These are phyloP conservation scores for Cystofilobasidium bisporidii DNA, from an alignment of 768 basidiomycete species.

Conservation along the genomic window DNA sequence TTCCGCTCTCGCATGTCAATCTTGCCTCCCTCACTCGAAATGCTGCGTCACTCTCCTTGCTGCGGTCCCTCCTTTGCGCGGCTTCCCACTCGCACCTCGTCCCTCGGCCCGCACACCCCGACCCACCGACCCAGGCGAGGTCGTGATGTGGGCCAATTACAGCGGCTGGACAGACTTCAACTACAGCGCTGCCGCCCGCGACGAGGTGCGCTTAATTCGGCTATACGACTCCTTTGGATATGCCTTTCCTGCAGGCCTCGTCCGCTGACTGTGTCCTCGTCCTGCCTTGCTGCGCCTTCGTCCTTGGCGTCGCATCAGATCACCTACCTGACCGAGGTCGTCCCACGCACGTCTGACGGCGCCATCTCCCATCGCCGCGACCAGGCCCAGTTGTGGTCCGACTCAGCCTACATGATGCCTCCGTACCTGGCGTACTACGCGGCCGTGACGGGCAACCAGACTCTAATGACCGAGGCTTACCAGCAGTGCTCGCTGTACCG, in stretches of 20 bases:
- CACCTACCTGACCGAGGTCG: conserved; percentile 48
- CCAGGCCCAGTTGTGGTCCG: conserved; percentile 56
- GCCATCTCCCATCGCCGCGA: conserved; percentile 67
- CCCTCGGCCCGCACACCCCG: no score
- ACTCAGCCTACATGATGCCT: conserved; percentile 64
- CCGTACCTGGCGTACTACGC: conserved; percentile 59
- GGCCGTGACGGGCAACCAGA: conserved; percentile 47
- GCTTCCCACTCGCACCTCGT: no score
- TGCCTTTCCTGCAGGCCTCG: background rate
- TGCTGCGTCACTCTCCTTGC: no score
- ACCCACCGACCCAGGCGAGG: conserved; percentile 20
- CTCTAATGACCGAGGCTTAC: conserved; percentile 56
- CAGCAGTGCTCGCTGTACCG: conserved; percentile 65
- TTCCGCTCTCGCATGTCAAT: no score
- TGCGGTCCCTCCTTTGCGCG: background rate
- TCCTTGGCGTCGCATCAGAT: conserved; percentile 44
- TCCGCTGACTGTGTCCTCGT: no score
- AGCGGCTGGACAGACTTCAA: conserved; percentile 8
- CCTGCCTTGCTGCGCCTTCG: no score
- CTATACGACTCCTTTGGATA: background rate
- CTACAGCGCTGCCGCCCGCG: background rate
- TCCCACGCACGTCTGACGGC: conserved; percentile 58
- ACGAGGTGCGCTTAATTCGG: conserved; percentile 15
- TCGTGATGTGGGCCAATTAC: conserved; percentile 21
- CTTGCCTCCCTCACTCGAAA: no score